These are phyloP conservation scores for Inga laurina DNA, from an alignment of 306 rosid genomes.

Conservation along the genomic window DNA sequence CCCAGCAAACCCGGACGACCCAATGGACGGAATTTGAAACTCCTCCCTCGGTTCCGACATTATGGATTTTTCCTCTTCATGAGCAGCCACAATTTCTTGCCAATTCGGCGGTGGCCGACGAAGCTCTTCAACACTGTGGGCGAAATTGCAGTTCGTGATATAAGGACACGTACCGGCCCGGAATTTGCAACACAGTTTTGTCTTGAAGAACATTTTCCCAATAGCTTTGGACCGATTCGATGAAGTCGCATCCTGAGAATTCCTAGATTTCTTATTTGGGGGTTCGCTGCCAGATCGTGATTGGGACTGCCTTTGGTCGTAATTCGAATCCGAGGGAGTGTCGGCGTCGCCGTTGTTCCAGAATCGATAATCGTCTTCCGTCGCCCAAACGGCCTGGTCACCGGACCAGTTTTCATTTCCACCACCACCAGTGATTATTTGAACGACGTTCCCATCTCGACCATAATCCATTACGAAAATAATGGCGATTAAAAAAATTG, in stretches of 20 bases:
- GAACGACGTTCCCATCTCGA: slow-evolving; percentile 78
- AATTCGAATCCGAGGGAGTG: slow-evolving; percentile 70
- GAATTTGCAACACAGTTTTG: slow-evolving; percentile 96
- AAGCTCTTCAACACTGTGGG: slow-evolving; percentile 97
- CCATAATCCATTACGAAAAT: slow-evolving; percentile 62
- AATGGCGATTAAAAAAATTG: neutral
- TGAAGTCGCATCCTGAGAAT: slow-evolving; percentile 68
- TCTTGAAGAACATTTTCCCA: slow-evolving; percentile 98
- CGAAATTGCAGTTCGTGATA: slow-evolving; percentile 87
- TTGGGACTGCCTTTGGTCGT: slow-evolving; percentile 67
- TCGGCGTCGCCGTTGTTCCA: slow-evolving; percentile 68
- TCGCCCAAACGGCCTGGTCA: slow-evolving; percentile 91
- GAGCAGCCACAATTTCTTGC: slow-evolving; percentile 98
- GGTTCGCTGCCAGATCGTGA: slow-evolving; percentile 82
- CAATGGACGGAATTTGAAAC: slow-evolving; percentile 83
- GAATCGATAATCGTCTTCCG: slow-evolving; percentile 89
- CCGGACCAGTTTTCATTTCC: slow-evolving; percentile 69
- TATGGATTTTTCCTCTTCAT: slow-evolving; percentile 73
- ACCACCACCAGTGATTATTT: slow-evolving; percentile 62
- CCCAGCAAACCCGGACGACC: slow-evolving; percentile 52
- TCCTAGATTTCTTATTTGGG: slow-evolving; percentile 77
- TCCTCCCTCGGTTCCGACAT: slow-evolving; percentile 79
- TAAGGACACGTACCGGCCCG: slow-evolving; percentile 92
- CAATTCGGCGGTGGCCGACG: slow-evolving; percentile 94
- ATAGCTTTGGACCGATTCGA: slow-evolving; percentile 78